Evolutionary conservation across 2,329 filamentous ascomycete species (phyloP), one percentile per base, ranked within the genome.

Genomic region (Exophiala lecanii-corni): DNA sequence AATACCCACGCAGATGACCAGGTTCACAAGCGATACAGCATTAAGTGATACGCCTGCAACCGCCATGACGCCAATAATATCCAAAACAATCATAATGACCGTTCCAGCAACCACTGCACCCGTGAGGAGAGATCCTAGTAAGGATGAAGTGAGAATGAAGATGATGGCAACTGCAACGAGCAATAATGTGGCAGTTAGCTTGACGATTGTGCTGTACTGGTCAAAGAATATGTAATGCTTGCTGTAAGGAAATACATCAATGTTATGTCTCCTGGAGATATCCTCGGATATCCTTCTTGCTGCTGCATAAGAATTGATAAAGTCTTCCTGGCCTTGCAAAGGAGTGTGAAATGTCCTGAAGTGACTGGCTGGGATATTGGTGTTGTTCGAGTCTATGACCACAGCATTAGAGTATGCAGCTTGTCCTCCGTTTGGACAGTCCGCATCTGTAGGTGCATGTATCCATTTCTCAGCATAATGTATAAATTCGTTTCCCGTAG

Each of bases 161-260:
- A 97, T 94, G 53, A 95, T 86, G 18, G 76, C 86, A 10, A 97
- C 73, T 0, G 89, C 91, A 3, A 86, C 84, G 30, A 84, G 84
- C 20, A 98, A 76, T 1, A 98, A 78, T 0, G 83, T 79, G 1
- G 77, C 83, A 0, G 91, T 89, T 3, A 97, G 74, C 9, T 76
- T 74, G 15, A 94, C 80, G 49, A 98, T 97, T 45, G 78, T 79
- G 4, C 87, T 77, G 60, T 98, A 98, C 62, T 97, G 92, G 62
- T 98, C 92, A 62, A 98, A 98, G 76, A 97, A 98, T 62, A 98
- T 89, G 70, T 98, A 98, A 64, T 95, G 95, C 48, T 96, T 83
- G 55, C 87, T 94, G 70, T 98, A 98, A 0, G 92, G 88, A 74
- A 98, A 98, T 2, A 98, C 82, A 17, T 92, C 82, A 16, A 86